phyloP scores from a whole-genome alignment of 306 rosid genomes.

The Cucurbita argyrosperma region DNA sequence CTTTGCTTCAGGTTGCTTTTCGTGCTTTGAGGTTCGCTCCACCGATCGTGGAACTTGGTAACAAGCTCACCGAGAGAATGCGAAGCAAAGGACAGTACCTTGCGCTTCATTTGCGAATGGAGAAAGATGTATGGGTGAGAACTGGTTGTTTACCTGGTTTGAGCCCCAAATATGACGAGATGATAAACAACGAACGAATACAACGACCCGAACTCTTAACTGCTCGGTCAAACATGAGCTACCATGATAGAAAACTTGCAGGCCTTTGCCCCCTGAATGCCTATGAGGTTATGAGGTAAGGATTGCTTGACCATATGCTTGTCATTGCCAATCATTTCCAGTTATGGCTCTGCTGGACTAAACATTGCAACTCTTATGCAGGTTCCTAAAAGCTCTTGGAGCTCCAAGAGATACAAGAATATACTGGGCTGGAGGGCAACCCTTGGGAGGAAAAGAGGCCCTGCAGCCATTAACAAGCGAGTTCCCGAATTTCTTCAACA shows the following conservation, averaged over 20 bases:
- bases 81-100: conserved; percentile 79
- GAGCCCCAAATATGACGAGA: conserved; percentile 55
- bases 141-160: conserved; percentile 93
- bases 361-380: conserved; percentile 13
- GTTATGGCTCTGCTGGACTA: not conserved
- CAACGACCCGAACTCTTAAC: conserved; percentile 80
- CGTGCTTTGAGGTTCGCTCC: conserved; percentile 82
- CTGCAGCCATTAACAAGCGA: conserved; percentile 48
- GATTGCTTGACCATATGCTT: not conserved
- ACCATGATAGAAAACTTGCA: conserved; percentile 76
- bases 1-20: conserved; percentile 72
- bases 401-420: conserved; percentile 67
- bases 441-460: conserved; percentile 85
- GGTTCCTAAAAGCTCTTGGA: conserved; percentile 84
- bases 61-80: conserved; percentile 69
- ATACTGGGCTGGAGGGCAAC: conserved; percentile 96
- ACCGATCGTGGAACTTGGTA: conserved; percentile 63
- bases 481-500: conserved; percentile 54
- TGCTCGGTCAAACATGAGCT: conserved; percentile 76
- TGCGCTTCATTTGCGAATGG: conserved; percentile 90
- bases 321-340: not conserved
- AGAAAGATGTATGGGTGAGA: conserved; percentile 98
- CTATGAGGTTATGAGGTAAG: conserved; percentile 67
- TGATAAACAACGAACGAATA: conserved; percentile 53
- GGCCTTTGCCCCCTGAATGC: conserved; percentile 93